Base-by-base conservation (phyloP, 345 rosid species). In the Lepidium sativum region DNA sequence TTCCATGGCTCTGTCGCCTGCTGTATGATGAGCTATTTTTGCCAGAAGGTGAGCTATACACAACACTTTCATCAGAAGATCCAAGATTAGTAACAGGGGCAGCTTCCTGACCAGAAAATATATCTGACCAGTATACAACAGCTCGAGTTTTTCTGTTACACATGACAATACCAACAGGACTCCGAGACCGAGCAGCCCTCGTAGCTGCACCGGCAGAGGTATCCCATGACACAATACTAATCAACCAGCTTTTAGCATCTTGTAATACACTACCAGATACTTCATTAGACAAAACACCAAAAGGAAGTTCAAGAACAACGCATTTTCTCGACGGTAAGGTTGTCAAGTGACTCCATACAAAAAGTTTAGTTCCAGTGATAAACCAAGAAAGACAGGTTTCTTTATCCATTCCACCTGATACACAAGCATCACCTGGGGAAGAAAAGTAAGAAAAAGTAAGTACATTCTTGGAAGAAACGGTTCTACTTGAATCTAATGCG, bases 331-430 rank as follows among this genome's bases (percentile, higher is more conserved):
- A 78, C 15, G 78, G 79, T 27, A 73, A 54, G 6, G 85, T 73
- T 4, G 88, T 77, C 54, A 82, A 82, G 72, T 82, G 79, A 71
- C 77, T 82, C 99, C 97, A 94, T 40, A 94, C 70, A 65, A 87
- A 87, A 70, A 87, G 70, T 60, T 70, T 90, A 38, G 72, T 80
- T 57, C 85, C 88, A 71, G 77, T 79, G 34, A 83, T 75, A 70
- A 90, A 81, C 99, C 97, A 94, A 31, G 89, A 84, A 45, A 86
- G 88, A 51, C 87, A 79, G 2, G 92, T 80, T 35, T 67, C 81
- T 72, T 62, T 83, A 71, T 92, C 97, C 82, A 87, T 87, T 75
- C 95, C 96, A 77, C 98, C 98, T 6, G 80, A 81, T 45, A 81
- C 62, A 60, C 57, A 67, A 4, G 54, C 72, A 57, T 78, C 79